phyloP scores from a whole-genome alignment of 345 rosid genomes.

The Bruguiera gymnorhiza region DNA sequence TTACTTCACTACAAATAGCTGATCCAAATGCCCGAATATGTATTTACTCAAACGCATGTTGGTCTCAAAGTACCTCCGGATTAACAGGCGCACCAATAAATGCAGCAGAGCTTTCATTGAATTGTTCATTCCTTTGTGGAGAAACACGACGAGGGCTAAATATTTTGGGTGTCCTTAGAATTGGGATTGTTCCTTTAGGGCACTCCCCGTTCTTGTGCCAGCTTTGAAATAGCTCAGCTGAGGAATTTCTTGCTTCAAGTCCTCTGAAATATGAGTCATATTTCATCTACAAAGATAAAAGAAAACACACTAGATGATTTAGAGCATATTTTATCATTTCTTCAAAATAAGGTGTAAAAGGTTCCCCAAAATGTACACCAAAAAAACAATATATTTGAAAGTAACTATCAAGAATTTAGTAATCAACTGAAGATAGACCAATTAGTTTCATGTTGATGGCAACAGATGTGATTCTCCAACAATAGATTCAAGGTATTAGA shows the following conservation, averaged over 20 bases:
- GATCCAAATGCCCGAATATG: too few relatives aligned
- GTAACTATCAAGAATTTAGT: too few relatives aligned
- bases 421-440: too few relatives aligned
- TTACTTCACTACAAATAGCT: too few relatives aligned
- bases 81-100: neutral
- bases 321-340: neutral
- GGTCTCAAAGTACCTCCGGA: conserved; percentile 14
- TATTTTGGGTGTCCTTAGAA: conserved; percentile 6
- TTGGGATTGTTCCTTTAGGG: conserved; percentile 33
- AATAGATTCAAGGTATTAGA: too few relatives aligned
- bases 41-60: neutral
- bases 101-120: too few relatives aligned
- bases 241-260: neutral
- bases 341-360: neutral
- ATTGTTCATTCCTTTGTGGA: neutral
- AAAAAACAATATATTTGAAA: too few relatives aligned
- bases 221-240: conserved; percentile 2
- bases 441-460: too few relatives aligned
- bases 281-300: conserved; percentile 6
- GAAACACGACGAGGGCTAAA: neutral
- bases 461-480: too few relatives aligned
- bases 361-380: too few relatives aligned
- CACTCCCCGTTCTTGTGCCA: conserved; percentile 24
- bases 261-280: conserved; percentile 7
- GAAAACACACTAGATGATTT: neutral